Percentiles rank a stretch among this genome's conserved stretches.
phyloP scores from a whole-genome alignment of 2,329 filamentous ascomycete genomes.

The Aspergillus brunneoviolaceus region DNA sequence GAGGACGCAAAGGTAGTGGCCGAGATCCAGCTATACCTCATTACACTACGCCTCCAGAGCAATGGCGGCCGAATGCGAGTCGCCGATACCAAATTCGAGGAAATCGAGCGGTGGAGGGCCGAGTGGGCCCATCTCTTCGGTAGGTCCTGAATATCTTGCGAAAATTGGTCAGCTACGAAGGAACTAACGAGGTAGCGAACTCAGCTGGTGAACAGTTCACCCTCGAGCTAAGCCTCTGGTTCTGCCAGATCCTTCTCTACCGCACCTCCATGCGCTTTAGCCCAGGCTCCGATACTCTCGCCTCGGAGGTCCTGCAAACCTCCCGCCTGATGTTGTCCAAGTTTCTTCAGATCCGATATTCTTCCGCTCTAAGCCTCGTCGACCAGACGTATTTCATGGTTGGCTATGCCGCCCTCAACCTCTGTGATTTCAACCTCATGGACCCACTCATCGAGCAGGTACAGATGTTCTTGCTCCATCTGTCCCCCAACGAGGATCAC shows the following conservation, averaged over 20 bases:
- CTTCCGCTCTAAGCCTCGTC: slow-evolving; percentile 27
- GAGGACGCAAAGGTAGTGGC: slow-evolving; percentile 34
- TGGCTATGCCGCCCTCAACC: slow-evolving; percentile 36
- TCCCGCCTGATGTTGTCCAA: slow-evolving; percentile 32
- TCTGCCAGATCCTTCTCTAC: slow-evolving; percentile 37
- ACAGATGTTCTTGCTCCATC: slow-evolving; percentile 33
- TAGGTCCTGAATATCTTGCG: slow-evolving; percentile 12
- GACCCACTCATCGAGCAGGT: slow-evolving; percentile 36
- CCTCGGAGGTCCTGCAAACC: slow-evolving; percentile 29
- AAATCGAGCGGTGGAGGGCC: slow-evolving; percentile 36
- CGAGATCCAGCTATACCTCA: slow-evolving; percentile 34
- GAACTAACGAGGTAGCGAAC: background rate
- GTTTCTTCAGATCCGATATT: slow-evolving; percentile 31
- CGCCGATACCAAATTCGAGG: slow-evolving; percentile 31
- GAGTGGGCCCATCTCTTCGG: slow-evolving; percentile 35
- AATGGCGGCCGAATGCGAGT: slow-evolving; percentile 27
- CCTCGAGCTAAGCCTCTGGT: slow-evolving; percentile 35
- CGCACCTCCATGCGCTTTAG: slow-evolving; percentile 30
- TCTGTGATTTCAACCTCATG: slow-evolving; percentile 35
- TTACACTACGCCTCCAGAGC: slow-evolving; percentile 29
- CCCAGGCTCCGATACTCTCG: slow-evolving; percentile 26
- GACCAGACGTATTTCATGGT: slow-evolving; percentile 37
- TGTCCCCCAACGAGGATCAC: slow-evolving; percentile 35
- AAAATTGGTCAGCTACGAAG: slow-evolving; percentile 1
- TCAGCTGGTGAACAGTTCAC: slow-evolving; percentile 31